Conservation (phyloP, 805 yeast species). For the Candida saitoana region DNA sequence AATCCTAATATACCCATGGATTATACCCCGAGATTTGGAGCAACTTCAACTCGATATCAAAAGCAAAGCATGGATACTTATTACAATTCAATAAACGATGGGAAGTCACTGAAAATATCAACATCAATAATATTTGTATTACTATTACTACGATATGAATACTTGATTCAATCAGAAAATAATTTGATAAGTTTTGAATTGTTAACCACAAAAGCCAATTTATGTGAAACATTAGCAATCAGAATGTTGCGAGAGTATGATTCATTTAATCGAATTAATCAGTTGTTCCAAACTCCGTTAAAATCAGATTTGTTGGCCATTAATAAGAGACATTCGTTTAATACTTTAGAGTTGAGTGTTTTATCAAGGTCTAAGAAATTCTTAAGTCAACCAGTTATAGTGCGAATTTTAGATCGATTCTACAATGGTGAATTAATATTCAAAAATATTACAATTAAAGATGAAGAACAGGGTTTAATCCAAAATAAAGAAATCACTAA, state of each 20-base stretch:
- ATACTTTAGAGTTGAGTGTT: slow-evolving; percentile 48
- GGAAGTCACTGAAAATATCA: slow-evolving; percentile 18
- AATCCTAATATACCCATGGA: slow-evolving; percentile 23
- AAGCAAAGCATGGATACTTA: slow-evolving; percentile 5
- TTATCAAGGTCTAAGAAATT: slow-evolving; percentile 50
- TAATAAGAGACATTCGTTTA: slow-evolving; percentile 24
- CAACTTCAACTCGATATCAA: slow-evolving; percentile 9
- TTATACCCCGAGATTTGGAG: slow-evolving; percentile 18
- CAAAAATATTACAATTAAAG: slow-evolving; percentile 9
- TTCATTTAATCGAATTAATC: slow-evolving; percentile 39
- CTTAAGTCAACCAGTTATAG: slow-evolving; percentile 49
- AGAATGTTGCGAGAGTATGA: slow-evolving; percentile 46
- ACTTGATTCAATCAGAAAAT: slow-evolving; percentile 34
- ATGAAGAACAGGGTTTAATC: slow-evolving; percentile 16
- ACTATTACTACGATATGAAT: slow-evolving; percentile 35
- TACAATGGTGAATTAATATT: slow-evolving; percentile 49
- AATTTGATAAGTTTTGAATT: slow-evolving; percentile 35
- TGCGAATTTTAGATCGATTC: slow-evolving; percentile 43
- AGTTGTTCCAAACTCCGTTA: slow-evolving; percentile 46
- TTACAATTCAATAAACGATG: slow-evolving; percentile 3
- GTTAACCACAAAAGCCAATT: slow-evolving; percentile 42
- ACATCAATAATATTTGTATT: slow-evolving; percentile 27
- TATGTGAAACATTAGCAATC: slow-evolving; percentile 52
- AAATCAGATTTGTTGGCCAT: slow-evolving; percentile 19
- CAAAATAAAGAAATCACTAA: slow-evolving; percentile 20